These are phyloP conservation scores for Saturnispora quitensis DNA, from an alignment of 805 yeast species.

Conservation along the genomic window DNA sequence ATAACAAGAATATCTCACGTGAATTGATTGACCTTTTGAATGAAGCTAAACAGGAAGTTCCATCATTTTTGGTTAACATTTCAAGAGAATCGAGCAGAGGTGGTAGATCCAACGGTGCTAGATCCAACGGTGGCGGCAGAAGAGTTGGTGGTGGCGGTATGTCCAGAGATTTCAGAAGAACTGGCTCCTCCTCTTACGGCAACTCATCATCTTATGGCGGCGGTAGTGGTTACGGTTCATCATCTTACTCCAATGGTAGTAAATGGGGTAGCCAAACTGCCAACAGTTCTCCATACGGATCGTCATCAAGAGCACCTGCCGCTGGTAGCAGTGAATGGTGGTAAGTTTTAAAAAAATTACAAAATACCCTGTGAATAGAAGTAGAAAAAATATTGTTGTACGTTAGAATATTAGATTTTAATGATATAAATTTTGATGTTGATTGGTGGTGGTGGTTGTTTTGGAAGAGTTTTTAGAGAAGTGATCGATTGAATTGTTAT, in stretches of 20 bases:
- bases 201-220: constrained; percentile 18
- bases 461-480: constrained; percentile 3
- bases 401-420: neutral
- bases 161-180: constrained; percentile 14
- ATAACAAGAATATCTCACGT: constrained; percentile 80
- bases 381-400: neutral
- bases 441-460: neutral
- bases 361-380: constrained; percentile 2
- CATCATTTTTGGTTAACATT: constrained; percentile 73
- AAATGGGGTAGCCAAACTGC: constrained; percentile 21
- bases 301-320: constrained; percentile 11
- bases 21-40: constrained; percentile 77
- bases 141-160: constrained; percentile 31
- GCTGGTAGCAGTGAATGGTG: constrained; percentile 27
- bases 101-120: constrained; percentile 36
- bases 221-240: neutral
- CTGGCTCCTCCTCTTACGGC: constrained; percentile 20
- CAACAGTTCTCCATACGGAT: neutral
- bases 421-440: neutral
- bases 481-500: neutral
- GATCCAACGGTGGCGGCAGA: constrained; percentile 13
- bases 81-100: constrained; percentile 65
- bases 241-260: constrained; percentile 19
- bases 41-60: constrained; percentile 98
- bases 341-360: constrained; percentile 15